Conservation (phyloP, 2,329 filamentous ascomycete genomes). For the Cadophora malorum region DNA sequence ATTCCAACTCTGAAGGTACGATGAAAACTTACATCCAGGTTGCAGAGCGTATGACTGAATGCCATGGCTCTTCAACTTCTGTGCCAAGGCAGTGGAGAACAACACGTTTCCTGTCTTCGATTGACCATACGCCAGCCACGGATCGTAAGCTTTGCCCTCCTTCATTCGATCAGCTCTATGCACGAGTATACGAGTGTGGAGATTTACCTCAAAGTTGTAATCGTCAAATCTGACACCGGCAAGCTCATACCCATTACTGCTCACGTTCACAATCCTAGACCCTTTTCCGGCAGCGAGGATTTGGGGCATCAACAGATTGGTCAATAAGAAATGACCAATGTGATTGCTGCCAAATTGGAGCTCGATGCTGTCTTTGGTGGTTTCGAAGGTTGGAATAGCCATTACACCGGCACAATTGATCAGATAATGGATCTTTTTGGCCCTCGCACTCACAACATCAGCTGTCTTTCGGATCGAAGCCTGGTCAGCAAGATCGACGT, state of each 20-base stretch:
- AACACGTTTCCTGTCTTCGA: constrained; percentile 53
- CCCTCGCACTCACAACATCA: constrained; percentile 45
- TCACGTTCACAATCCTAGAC: constrained; percentile 48
- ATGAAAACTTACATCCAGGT: constrained; percentile 38
- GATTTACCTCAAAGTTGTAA: constrained; percentile 47
- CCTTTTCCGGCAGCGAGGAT: constrained; percentile 31
- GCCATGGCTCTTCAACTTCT: constrained; percentile 41
- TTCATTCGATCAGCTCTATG: constrained; percentile 43
- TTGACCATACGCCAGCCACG: constrained; percentile 50
- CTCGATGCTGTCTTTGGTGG: constrained; percentile 49
- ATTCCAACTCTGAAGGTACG: background rate
- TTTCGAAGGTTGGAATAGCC: constrained; percentile 43
- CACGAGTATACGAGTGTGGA: background rate
- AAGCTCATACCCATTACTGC: constrained; percentile 49
- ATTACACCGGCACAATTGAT: constrained; percentile 54
- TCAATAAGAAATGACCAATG: constrained; percentile 44
- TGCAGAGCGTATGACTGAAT: constrained; percentile 45
- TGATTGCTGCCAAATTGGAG: constrained; percentile 42
- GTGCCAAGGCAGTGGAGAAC: constrained; percentile 42
- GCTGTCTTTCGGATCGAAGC: constrained; percentile 50
- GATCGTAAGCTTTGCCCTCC: constrained; percentile 33
- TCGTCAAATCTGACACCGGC: constrained; percentile 48
- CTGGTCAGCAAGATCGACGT: constrained; percentile 49
- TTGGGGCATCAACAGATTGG: constrained; percentile 41
- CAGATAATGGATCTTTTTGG: constrained; percentile 49